These are phyloP conservation scores for Sporothrix luriei DNA, from an alignment of 2,329 filamentous ascomycete species.

Conservation along the genomic window DNA sequence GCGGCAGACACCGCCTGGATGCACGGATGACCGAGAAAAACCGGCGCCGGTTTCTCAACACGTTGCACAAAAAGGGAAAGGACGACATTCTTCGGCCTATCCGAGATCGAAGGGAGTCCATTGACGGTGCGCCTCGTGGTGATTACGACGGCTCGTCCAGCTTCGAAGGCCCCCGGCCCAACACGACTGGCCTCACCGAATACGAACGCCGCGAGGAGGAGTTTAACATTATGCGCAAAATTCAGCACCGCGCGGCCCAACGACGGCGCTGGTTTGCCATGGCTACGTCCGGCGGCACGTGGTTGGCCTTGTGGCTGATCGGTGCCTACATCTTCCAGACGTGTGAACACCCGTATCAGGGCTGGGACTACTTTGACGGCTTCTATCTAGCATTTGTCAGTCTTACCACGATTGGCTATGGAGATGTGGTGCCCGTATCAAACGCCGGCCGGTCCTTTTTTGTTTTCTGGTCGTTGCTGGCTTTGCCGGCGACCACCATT, in stretches of 20 bases:
- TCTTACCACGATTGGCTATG: conserved; percentile 84
- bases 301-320: conserved; percentile 75
- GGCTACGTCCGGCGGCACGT: conserved; percentile 66
- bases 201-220: conserved; percentile 67
- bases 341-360: conserved; percentile 56
- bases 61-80: conserved; percentile 50
- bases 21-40: conserved; percentile 64
- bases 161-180: conserved; percentile 25
- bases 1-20: conserved; percentile 57
- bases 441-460: conserved; percentile 83
- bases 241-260: conserved; percentile 66
- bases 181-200: conserved; percentile 46
- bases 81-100: conserved; percentile 57
- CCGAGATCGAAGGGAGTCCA: neutral
- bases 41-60: conserved; percentile 52
- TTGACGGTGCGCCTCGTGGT: neutral
- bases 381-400: conserved; percentile 87
- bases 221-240: conserved; percentile 78
- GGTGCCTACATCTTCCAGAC: conserved; percentile 73
- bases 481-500: conserved; percentile 84
- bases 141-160: conserved; percentile 16
- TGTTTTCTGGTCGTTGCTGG: conserved; percentile 87
- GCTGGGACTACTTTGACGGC: conserved; percentile 74
- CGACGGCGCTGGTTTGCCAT: conserved; percentile 77
- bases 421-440: conserved; percentile 74